Percentiles rank a stretch among this genome's conserved stretches.
Conservation (phyloP, 495 filamentous ascomycete genomes). For the Tirmania nivea region DNA sequence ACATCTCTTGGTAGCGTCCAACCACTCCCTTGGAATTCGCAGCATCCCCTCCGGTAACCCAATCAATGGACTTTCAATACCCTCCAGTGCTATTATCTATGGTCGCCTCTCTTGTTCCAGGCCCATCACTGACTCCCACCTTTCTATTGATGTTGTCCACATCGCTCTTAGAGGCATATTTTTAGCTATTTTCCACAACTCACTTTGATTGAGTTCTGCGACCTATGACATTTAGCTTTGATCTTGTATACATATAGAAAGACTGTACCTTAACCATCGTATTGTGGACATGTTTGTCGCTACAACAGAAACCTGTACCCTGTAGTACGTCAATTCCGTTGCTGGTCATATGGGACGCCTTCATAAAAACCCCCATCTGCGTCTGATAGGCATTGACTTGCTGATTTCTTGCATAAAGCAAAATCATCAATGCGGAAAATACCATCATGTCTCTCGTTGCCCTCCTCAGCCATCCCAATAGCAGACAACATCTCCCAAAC, state of each 20-base stretch:
- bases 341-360: background rate
- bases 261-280: background rate
- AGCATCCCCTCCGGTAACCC: background rate
- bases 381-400: background rate
- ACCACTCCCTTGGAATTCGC: background rate
- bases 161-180: background rate
- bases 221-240: background rate
- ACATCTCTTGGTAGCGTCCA: background rate
- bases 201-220: no score
- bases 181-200: no score
- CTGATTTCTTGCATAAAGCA: background rate
- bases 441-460: background rate
- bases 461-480: background rate
- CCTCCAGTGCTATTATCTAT: background rate
- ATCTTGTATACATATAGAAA: background rate
- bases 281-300: background rate
- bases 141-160: background rate
- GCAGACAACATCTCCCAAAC: background rate
- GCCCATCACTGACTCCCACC: background rate
- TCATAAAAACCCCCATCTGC: background rate
- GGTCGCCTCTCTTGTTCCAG: background rate
- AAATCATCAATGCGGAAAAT: background rate
- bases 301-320: background rate
- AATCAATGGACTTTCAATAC: background rate
- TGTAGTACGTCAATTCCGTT: background rate